phyloP scores from a whole-genome alignment of 495 filamentous ascomycete genomes.

The Aspergillus wentii region DNA sequence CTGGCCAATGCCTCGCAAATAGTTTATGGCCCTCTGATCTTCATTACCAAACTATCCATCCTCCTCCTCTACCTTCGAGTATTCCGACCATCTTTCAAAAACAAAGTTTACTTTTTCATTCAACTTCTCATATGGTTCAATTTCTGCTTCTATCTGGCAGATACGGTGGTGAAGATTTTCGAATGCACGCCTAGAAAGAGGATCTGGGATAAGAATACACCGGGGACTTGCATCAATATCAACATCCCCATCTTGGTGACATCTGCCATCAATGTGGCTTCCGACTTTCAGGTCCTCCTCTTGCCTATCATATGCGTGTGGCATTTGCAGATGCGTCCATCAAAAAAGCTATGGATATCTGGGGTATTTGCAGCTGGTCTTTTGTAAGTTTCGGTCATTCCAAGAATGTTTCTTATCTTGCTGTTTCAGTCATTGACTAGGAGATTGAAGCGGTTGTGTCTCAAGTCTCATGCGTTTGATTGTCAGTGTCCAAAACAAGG shows the following conservation, averaged over 20 bases:
- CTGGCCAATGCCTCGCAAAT: constrained; percentile 31
- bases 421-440: background rate
- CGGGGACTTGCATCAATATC: constrained; percentile 27
- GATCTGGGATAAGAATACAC: constrained; percentile 22
- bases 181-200: constrained; percentile 24
- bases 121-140: constrained; percentile 26
- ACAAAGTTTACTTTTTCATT: constrained; percentile 24
- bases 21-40: constrained; percentile 30
- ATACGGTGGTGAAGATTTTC: constrained; percentile 30
- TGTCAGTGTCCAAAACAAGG: constrained; percentile 9
- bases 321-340: constrained; percentile 20
- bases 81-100: constrained; percentile 25
- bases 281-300: constrained; percentile 32
- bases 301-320: constrained; percentile 30
- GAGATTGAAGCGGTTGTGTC: constrained; percentile 9
- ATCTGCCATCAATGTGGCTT: constrained; percentile 29
- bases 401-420: background rate
- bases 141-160: constrained; percentile 25
- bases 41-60: constrained; percentile 34
- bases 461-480: constrained; percentile 17
- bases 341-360: constrained; percentile 22
- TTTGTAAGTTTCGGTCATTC: constrained; percentile 24
- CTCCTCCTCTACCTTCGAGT: constrained; percentile 34
- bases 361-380: constrained; percentile 31
- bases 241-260: constrained; percentile 24